Evolutionary conservation across 2,329 filamentous ascomycete genomes (phyloP).

Genomic region (Cordyceps cateniannulata): DNA sequence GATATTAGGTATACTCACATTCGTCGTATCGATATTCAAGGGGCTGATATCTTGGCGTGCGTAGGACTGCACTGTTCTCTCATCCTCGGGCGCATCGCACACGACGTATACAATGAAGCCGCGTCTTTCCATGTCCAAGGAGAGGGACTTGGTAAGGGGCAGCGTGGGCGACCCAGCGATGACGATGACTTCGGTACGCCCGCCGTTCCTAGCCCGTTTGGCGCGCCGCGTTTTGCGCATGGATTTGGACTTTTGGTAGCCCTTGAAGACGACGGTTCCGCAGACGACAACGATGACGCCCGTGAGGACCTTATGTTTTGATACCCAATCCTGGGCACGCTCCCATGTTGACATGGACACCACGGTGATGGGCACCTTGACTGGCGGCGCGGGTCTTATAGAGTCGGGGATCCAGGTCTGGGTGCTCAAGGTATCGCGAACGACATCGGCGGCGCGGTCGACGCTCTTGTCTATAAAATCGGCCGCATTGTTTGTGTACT

Average conservation of each 20-base stretch:
- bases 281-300: constrained; percentile 65
- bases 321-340: constrained; percentile 63
- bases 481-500: constrained; percentile 66
- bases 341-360: constrained; percentile 36
- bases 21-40: constrained; percentile 74
- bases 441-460: constrained; percentile 63
- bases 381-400: constrained; percentile 53
- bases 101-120: constrained; percentile 93
- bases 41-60: constrained; percentile 76
- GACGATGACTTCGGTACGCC: constrained; percentile 78
- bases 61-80: constrained; percentile 68
- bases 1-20: constrained; percentile 45
- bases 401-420: constrained; percentile 67
- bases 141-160: constrained; percentile 74
- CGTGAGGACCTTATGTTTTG: constrained; percentile 64
- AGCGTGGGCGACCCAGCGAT: constrained; percentile 83
- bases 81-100: constrained; percentile 78
- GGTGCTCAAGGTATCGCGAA: constrained; percentile 63
- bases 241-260: constrained; percentile 45
- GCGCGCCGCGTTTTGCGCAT: constrained; percentile 67
- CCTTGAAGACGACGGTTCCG: constrained; percentile 54
- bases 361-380: constrained; percentile 25
- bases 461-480: constrained; percentile 77
- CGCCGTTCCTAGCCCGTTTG: constrained; percentile 72
- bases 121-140: constrained; percentile 79